Evolutionary conservation across 352 stramenopile species (phyloP).

Genomic region (Phytophthora brassicae): DNA sequence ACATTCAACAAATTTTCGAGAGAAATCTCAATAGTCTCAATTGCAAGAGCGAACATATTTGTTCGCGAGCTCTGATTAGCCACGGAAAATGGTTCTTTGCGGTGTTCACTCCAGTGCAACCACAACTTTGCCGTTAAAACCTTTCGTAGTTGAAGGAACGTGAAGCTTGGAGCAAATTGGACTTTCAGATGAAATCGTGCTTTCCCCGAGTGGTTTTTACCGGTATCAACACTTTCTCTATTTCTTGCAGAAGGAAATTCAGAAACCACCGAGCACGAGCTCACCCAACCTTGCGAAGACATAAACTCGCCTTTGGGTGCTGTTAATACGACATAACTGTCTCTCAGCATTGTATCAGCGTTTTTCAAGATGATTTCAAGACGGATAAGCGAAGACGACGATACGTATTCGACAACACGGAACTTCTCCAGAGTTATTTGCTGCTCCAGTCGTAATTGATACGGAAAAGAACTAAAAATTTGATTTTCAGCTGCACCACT

Average conservation of each 20-base stretch:
- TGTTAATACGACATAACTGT: constrained; percentile 35
- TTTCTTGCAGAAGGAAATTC: constrained; percentile 13
- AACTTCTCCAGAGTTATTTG: constrained; percentile 38
- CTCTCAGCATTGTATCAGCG: constrained; percentile 10
- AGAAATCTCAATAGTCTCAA: constrained; percentile 30
- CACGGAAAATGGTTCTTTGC: neutral
- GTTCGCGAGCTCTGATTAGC: neutral
- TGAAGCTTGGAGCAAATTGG: constrained; percentile 28
- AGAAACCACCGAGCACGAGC: constrained; percentile 26
- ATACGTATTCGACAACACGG: constrained; percentile 37
- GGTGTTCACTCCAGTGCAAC: constrained; percentile 28
- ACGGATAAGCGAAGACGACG: constrained; percentile 36
- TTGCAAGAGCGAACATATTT: constrained; percentile 13
- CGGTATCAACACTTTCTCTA: neutral
- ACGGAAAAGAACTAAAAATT: neutral
- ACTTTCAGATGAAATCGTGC: constrained; percentile 31
- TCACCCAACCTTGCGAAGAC: constrained; percentile 19
- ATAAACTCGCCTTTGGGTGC: neutral
- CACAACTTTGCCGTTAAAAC: constrained; percentile 28
- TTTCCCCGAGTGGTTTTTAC: neutral
- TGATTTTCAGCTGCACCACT: neutral
- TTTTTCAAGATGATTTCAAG: constrained; percentile 37
- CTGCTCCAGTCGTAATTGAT: constrained; percentile 8
- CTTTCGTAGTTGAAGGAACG: constrained; percentile 24
- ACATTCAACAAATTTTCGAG: constrained; percentile 13